Conservation (phyloP, 2,329 filamentous ascomycete genomes). For the Aureobasidium sp. region DNA sequence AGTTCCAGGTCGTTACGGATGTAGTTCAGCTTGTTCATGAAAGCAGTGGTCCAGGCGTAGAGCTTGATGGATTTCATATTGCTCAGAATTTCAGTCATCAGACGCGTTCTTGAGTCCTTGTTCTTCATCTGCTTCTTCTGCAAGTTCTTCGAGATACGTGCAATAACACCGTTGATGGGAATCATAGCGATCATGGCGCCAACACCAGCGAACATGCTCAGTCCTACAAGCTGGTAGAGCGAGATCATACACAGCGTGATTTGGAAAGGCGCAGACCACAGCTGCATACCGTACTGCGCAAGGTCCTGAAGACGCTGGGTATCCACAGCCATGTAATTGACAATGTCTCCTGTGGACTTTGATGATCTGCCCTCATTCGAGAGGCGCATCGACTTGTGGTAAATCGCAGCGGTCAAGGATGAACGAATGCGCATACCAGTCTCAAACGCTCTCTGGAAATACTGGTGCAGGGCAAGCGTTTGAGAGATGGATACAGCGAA, state of each 20-base stretch:
- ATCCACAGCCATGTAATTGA: conserved; percentile 99
- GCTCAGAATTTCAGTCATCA: conserved; percentile 97
- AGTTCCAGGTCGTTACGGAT: conserved; percentile 94
- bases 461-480: conserved; percentile 89
- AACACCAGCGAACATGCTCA: conserved; percentile 92
- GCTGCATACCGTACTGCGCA: conserved; percentile 87
- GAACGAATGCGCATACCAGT: conserved; percentile 96
- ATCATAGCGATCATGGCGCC: conserved; percentile 97
- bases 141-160: conserved; percentile 83
- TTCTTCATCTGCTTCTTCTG: conserved; percentile 99
- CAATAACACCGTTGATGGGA: conserved; percentile 86
- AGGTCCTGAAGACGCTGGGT: conserved; percentile 94
- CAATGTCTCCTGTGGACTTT: conserved; percentile 94
- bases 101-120: conserved; percentile 83
- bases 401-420: conserved; percentile 81
- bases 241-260: conserved; percentile 94
- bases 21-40: conserved; percentile 94
- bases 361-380: conserved; percentile 85
- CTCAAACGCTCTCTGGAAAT: conserved; percentile 91
- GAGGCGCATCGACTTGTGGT: conserved; percentile 78
- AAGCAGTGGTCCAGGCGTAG: conserved; percentile 93
- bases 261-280: conserved; percentile 96
- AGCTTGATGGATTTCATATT: conserved; percentile 99
- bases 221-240: conserved; percentile 87
- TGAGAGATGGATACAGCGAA: conserved; percentile 79